phyloP scores from a whole-genome alignment of 78 protist species.

The Dictyostelium brefeldianum region DNA sequence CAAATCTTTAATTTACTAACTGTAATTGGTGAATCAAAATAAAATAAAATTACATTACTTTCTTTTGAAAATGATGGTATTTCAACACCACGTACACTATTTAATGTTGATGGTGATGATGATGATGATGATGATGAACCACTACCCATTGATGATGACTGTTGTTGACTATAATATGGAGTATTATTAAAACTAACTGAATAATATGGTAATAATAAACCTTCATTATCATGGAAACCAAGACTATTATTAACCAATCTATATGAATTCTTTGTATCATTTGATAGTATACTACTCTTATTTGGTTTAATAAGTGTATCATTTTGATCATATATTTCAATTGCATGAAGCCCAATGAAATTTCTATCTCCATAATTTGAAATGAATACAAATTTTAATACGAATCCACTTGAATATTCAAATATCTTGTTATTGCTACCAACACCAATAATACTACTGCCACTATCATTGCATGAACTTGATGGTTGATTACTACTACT shows the following conservation, averaged over 20 bases:
- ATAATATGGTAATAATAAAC: constrained; percentile 84
- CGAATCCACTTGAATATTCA: neutral
- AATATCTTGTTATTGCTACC: neutral
- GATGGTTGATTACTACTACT: neutral
- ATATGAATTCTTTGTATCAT: neutral
- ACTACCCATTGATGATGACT: neutral
- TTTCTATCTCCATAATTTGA: constrained; percentile 83
- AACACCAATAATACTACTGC: neutral
- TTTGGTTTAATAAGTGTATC: constrained; percentile 12
- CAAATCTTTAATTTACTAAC: constrained; percentile 74
- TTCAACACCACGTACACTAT: neutral
- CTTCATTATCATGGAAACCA: constrained; percentile 67
- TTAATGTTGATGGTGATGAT: neutral
- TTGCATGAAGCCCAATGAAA: constrained; percentile 79
- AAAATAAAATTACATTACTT: constrained; percentile 12
- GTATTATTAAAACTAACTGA: neutral
- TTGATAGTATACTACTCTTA: constrained; percentile 5
- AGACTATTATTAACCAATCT: constrained; percentile 74
- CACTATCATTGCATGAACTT: neutral
- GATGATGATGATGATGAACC: neutral
- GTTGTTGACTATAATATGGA: neutral
- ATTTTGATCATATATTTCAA: constrained; percentile 67
- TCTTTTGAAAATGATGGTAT: constrained; percentile 47
- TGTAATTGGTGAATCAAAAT: constrained; percentile 72
- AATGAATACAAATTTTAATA: constrained; percentile 67